Evolutionary conservation across 805 yeast species (phyloP), one percentile per base, ranked within the genome.

Genomic region (Yamadazyma scolyti): DNA sequence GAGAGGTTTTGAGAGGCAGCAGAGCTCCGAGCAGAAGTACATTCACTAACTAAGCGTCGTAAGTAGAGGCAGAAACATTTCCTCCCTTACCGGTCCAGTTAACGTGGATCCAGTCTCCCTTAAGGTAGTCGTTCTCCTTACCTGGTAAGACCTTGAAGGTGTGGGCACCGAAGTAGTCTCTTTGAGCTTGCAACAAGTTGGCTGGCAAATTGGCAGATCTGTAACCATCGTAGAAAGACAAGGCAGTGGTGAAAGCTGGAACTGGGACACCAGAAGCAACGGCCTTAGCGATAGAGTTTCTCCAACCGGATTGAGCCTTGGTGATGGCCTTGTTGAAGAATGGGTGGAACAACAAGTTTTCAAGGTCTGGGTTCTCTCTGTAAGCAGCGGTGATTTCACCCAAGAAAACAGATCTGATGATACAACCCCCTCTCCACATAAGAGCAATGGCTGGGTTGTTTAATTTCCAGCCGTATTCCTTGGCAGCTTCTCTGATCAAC

Each of bases 391-490:
- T 90, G 71, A 90, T 90, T 68, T 90, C 97, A 58, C 81, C 97
- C 60, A 90, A 75, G 84, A 90, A 90, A 46, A 90, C 97, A 37
- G 98, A 90, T 78, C 97, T 86, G 71, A 90, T 90, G 68, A 90
- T 90, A 78, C 98, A 90, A 54, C 98, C 98, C 74, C 98, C 98
- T 79, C 98, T 82, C 98, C 98, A 90, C 97, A 90, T 90, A 56
- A 93, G 78, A 51, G 97, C 97, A 54, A 93, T 93, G 39, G 95
- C 93, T 52, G 97, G 96, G 80, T 86, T 84, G 82, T 90, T 93
- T 63, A 90, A 77, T 68, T 85, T 80, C 98, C 98, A 90, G 58
- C 81, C 81, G 77, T 87, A 90, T 65, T 87, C 95, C 69, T 77
- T 82, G 49, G 96, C 97, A 52, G 97, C 97, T 70, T 90, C 96